These are phyloP conservation scores for Calonectria pauciramosa DNA, from an alignment of 2,329 filamentous ascomycete genomes.

Conservation along the genomic window DNA sequence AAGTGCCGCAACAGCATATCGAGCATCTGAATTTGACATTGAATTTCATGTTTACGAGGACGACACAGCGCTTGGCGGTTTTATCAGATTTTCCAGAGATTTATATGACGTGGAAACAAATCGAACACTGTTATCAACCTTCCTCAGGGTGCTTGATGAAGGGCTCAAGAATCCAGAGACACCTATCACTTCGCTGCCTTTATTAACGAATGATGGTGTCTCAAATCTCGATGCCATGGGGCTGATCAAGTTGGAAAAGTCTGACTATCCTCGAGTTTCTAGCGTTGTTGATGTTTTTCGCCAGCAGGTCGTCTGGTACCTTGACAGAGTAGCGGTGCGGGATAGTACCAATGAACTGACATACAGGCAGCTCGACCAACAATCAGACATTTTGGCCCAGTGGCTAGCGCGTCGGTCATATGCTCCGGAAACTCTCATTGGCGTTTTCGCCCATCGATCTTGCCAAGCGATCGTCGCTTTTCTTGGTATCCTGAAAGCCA, in stretches of 20 bases:
- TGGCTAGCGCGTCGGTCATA: not conserved
- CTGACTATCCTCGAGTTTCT: not conserved
- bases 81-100: constrained; percentile 31
- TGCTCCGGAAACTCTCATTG: not conserved
- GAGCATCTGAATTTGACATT: constrained; percentile 35
- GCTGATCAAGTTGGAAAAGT: not conserved
- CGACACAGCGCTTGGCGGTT: not conserved
- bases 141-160: constrained; percentile 29
- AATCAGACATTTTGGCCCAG: not conserved
- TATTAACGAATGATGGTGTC: not conserved
- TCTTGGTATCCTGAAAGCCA: not conserved
- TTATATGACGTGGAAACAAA: constrained; percentile 36
- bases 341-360: not conserved
- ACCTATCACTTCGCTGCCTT: not conserved
- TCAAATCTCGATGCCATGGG: not conserved
- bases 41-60: constrained; percentile 42
- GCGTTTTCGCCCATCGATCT: not conserved
- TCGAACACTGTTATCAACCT: constrained; percentile 31
- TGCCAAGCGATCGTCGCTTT: not conserved
- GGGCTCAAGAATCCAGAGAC: constrained; percentile 27
- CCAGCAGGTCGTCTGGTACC: not conserved
- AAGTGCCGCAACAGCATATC: not conserved
- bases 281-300: not conserved
- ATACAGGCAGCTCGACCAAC: not conserved
- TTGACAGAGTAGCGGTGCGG: not conserved